Evolutionary conservation across 169 alveolate genomes (phyloP).

Genomic region (Cryptosporidium sp.): DNA sequence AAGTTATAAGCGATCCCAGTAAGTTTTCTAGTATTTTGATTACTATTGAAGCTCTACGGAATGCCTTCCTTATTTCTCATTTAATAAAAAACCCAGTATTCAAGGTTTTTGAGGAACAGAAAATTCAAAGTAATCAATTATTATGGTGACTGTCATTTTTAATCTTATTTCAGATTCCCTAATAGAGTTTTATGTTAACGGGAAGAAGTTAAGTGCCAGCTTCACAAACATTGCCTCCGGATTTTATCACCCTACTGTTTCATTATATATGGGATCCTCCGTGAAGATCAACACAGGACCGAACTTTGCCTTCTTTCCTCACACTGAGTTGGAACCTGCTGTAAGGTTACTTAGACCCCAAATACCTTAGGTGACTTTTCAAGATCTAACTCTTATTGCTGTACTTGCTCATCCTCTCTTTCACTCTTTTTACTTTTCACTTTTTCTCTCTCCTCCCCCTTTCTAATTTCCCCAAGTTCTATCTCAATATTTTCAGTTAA

Average conservation of each 20-base stretch:
- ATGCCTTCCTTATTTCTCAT: neutral
- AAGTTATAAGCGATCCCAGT: conserved; percentile 32
- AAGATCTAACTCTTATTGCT: neutral
- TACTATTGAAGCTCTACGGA: neutral
- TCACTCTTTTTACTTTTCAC: neutral
- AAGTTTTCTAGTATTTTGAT: neutral
- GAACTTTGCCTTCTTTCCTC: conserved; percentile 79
- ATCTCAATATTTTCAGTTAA: neutral
- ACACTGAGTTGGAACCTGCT: conserved; percentile 5
- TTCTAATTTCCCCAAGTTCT: neutral
- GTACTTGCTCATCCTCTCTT: neutral
- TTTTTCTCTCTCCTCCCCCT: neutral
- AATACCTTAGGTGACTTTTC: neutral
- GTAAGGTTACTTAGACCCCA: conserved; percentile 6
- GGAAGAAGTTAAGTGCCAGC: conserved; percentile 71
- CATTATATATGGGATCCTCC: conserved; percentile 83
- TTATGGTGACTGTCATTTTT: neutral
- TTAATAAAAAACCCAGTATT: no score
- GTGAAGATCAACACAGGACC: conserved; percentile 84
- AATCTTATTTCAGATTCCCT: conserved; percentile 72
- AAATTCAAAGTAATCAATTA: no score
- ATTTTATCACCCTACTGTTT: conserved; percentile 85
- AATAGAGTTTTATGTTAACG: conserved; percentile 82
- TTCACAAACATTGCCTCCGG: conserved; percentile 78
- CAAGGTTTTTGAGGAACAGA: no score